Base-by-base conservation (phyloP, 2,329 filamentous ascomycete genomes). In the Claviceps digitariae region DNA sequence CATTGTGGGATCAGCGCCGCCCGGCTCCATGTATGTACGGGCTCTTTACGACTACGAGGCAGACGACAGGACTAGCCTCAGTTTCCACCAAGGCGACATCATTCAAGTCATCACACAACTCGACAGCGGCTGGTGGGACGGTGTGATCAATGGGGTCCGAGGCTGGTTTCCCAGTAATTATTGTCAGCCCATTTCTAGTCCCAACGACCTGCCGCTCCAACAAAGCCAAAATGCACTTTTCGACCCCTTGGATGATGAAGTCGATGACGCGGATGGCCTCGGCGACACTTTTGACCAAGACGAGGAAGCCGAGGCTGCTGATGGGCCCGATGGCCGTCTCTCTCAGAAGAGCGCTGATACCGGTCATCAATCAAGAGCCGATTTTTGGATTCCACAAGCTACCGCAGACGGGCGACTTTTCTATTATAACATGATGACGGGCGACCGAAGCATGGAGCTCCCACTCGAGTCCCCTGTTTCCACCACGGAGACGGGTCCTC, bases 121-220 rank as follows among this genome's bases (percentile, higher is more conserved):
- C 54, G 93, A 98, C 69, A 97, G 90, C 64, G 93, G 93, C 54
- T 98, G 93, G 93, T 98, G 93, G 93, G 93, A 98, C 72, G 93
- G 93, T 49, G 89, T 98, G 53, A 95, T 98, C 67, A 93, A 96
- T 64, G 89, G 90, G 55, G 87, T 95, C 61, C 84, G 93, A 66
- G 93, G 93, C 67, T 98, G 93, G 93, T 98, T 98, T 68, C 93
- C 93, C 40, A 97, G 91, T 76, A 98, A 98, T 69, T 98, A 98
- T 72, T 97, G 93, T 73, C 84, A 89, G 59, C 82, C 93, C 58
- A 86, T 97, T 62, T 80, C 82, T 55, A 83, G 82, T 61, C 79
- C 85, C 50, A 85, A 88, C 61, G 87, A 94, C 57, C 74, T 85
- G 31, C 77, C 79, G 44, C 83, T 87, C 52, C 72, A 77, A 13